Evolutionary conservation across 139 green algal species (phyloP), one percentile per base, ranked within the genome.

Genomic region (Eudorina sp.): DNA sequence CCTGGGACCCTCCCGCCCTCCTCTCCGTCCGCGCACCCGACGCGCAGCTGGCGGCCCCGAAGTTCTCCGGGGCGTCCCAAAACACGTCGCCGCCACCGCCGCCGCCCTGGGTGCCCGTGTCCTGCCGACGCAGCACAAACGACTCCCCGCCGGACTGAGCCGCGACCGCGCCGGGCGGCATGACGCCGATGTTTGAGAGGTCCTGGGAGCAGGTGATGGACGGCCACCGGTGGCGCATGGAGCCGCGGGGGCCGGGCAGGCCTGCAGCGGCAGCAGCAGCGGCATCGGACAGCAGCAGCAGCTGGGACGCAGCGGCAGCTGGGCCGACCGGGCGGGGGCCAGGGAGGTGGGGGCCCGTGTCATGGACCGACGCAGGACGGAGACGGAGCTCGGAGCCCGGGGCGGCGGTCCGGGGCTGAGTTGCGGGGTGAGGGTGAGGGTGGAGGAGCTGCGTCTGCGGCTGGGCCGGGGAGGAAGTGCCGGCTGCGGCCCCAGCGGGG

Each of bases 191-290:
- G n/a, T n/a, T n/a, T n/a, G n/a, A n/a, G n/a, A n/a, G n/a, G 29
- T 86, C 80, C 25, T 76, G 45, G n/a, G 60, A 76, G 41, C 41
- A 77, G 60, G 80, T 86, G 41, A 86, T 76, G 19, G 29, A 53
- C 31, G 80, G 80, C 80, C 80, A 86, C 14, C 80, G 80, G 80
- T 62, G 58, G 27, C 80, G 53, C 11, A 70, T 14, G 2, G 40
- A 46, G 60, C 7, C 38, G 19, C 62, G 62, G n/a, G n/a, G n/a
- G 62, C 27, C 48, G 48, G 48, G 13, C 9, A 55, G 48, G 48
- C 48, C 48, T 13, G 11, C 48, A 9, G 11, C 48, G 48, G 48
- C 48, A 55, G 48, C 48, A 55, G 62, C 62, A 29, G 62, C 62
- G n/a, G n/a, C n/a, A 9, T 13, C 48, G 48, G 48, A 55, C 48